phyloP scores from a whole-genome alignment of 2,329 filamentous ascomycete species.

The Dactylellina parvicollis region DNA sequence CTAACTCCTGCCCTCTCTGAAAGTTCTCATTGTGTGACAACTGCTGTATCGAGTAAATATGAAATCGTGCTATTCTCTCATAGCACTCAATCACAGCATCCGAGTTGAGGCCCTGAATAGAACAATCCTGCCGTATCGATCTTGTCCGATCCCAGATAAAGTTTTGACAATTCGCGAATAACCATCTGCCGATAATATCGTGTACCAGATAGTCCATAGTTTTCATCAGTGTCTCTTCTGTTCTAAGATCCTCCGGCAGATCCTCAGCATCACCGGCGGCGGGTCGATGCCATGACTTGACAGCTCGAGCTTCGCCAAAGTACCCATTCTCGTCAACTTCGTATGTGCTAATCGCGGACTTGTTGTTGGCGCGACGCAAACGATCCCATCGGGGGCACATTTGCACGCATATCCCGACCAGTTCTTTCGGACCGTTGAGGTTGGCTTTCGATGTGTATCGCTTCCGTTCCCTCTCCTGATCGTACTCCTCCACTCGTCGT shows the following conservation, averaged over 20 bases:
- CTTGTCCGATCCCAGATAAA: constrained; percentile 76
- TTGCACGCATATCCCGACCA: constrained; percentile 45
- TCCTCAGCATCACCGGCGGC: constrained; percentile 75
- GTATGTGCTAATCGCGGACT: constrained; percentile 49
- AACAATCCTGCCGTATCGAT: constrained; percentile 74
- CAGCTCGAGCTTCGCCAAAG: constrained; percentile 64
- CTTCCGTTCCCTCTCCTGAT: constrained; percentile 42
- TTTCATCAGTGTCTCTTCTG: constrained; percentile 68
- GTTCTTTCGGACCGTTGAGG: constrained; percentile 30
- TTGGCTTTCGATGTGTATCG: constrained; percentile 13
- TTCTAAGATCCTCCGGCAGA: constrained; percentile 74
- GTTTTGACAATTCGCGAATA: constrained; percentile 69
- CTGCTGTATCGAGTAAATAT: constrained; percentile 72
- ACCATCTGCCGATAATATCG: constrained; percentile 68
- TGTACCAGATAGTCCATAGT: constrained; percentile 73
- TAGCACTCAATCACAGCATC: constrained; percentile 69
- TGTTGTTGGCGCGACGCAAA: constrained; percentile 45
- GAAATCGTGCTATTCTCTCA: constrained; percentile 74
- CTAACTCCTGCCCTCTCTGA: constrained; percentile 72
- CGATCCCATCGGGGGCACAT: constrained; percentile 52
- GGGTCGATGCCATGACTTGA: constrained; percentile 74
- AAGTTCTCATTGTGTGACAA: constrained; percentile 69
- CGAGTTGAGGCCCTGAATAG: constrained; percentile 71
- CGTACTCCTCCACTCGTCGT: constrained; percentile 48
- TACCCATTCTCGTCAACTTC: constrained; percentile 52